A percentile compares a stretch with the other conserved stretches of the same genome.
Conservation (phyloP, 2,329 filamentous ascomycete species). For the Chalaropsis thielavioides region DNA sequence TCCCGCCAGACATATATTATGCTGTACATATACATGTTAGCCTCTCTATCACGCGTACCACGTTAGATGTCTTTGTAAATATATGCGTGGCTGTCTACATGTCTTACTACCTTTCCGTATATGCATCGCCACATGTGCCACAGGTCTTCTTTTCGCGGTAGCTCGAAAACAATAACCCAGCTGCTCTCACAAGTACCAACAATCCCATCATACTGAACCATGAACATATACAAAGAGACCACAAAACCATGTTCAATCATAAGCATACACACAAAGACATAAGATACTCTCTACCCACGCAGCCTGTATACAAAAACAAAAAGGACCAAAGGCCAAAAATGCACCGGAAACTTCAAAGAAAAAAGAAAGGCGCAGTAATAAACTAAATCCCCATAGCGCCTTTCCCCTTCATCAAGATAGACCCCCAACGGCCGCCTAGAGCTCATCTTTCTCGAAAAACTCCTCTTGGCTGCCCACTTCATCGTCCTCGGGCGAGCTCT, state of each 20-base stretch:
- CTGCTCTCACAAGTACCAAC: too few relatives aligned
- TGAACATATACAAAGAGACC: too few relatives aligned
- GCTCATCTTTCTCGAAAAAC: slow-evolving; percentile 37
- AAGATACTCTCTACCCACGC: too few relatives aligned
- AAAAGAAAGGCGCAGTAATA: not conserved
- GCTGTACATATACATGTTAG: not conserved
- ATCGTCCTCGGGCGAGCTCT: not conserved
- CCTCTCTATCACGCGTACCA: too few relatives aligned
- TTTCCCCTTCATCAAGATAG: not conserved
- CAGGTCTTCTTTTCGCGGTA: not conserved
- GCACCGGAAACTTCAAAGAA: not conserved
- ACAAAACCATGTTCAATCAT: too few relatives aligned
- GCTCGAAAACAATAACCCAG: too few relatives aligned
- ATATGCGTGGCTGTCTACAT: not conserved
- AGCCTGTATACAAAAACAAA: too few relatives aligned
- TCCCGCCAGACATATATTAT: not conserved
- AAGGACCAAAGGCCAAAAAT: not conserved
- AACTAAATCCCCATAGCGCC: not conserved
- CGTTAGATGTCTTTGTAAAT: not conserved
- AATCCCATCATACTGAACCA: too few relatives aligned
- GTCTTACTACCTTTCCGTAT: not conserved
- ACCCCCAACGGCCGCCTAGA: slow-evolving; percentile 25
- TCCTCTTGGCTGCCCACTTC: slow-evolving; percentile 32
- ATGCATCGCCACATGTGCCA: not conserved
- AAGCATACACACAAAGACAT: too few relatives aligned